A percentile compares a stretch with the other conserved stretches of the same genome.
Conservation (phyloP, 2,329 filamentous ascomycete genomes). For the Chlorencoelia australis region DNA sequence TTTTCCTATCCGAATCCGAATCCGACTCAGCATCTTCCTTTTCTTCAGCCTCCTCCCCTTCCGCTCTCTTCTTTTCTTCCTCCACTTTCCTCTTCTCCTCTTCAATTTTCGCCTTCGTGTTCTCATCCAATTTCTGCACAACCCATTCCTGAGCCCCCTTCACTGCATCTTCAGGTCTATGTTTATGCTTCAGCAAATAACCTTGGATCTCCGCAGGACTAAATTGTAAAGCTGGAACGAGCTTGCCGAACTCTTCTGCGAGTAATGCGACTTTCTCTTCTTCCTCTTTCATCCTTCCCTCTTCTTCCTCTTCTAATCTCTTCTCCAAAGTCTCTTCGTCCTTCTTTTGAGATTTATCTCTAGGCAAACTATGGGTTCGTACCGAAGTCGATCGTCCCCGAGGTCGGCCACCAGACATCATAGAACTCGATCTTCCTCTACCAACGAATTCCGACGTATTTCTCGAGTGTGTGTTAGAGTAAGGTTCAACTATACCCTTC, state of each 20-base stretch:
- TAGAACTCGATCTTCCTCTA: background rate
- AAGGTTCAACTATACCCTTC: too few species aligned
- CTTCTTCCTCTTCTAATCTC: constrained; percentile 6
- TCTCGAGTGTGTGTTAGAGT: too few species aligned
- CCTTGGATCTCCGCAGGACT: constrained; percentile 56
- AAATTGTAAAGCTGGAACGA: constrained; percentile 42
- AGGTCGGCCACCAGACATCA: too few species aligned
- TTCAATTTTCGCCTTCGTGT: constrained; percentile 26
- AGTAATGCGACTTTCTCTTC: constrained; percentile 29
- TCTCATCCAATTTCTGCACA: constrained; percentile 39
- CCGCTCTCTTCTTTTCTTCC: constrained; percentile 10
- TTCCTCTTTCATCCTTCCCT: constrained; percentile 11
- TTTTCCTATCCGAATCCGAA: background rate
- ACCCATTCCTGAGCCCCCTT: constrained; percentile 45
- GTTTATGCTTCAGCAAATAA: constrained; percentile 53
- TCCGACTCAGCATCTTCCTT: constrained; percentile 7
- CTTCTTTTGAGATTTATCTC: constrained; percentile 52
- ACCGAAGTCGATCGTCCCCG: too few species aligned
- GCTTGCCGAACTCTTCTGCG: constrained; percentile 39
- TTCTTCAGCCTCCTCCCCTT: constrained; percentile 11
- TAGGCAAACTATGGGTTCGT: too few species aligned
- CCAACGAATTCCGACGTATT: background rate
- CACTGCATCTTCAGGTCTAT: constrained; percentile 43
- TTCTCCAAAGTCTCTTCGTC: too few species aligned
- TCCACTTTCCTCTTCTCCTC: constrained; percentile 17